Conservation (phyloP, 495 filamentous ascomycete species). For the Paragyromitra xinjiangensis region DNA sequence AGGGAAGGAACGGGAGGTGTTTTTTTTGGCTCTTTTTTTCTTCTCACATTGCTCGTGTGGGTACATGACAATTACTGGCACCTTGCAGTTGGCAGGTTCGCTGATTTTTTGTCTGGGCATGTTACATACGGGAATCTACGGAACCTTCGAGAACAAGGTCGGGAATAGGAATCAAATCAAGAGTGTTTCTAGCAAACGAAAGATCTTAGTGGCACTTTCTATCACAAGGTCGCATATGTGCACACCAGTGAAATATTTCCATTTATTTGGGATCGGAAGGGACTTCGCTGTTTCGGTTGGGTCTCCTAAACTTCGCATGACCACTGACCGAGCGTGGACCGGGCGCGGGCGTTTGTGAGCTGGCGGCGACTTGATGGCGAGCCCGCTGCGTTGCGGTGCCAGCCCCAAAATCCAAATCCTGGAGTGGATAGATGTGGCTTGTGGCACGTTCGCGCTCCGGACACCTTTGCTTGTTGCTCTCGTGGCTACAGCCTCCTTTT, state of each 20-base stretch:
- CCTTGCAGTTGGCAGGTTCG: conserved; percentile 9
- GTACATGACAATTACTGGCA: conserved; percentile 7
- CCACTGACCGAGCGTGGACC: background rate
- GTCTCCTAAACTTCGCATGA: conserved; percentile 15
- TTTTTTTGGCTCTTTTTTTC: conserved; percentile 60
- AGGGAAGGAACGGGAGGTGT: conserved; percentile 83
- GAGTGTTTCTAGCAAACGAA: conserved; percentile 21
- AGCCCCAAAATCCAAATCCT: conserved; percentile 35
- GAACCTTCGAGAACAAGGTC: conserved; percentile 27
- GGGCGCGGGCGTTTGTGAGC: conserved; percentile 24
- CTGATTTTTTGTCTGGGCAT: conserved; percentile 2
- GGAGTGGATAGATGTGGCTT: conserved; percentile 44
- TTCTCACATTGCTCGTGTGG: conserved; percentile 49
- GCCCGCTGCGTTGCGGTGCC: conserved; percentile 14
- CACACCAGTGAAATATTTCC: background rate
- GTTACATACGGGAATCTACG: conserved; percentile 11
- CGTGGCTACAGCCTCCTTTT: conserved; percentile 46
- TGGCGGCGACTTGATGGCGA: conserved; percentile 27
- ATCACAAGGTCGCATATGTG: conserved; percentile 8
- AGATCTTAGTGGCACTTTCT: conserved; percentile 30
- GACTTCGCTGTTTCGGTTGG: conserved; percentile 17
- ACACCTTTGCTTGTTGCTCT: conserved; percentile 49
- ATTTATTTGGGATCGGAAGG: conserved; percentile 20
- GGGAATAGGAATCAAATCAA: conserved; percentile 46
- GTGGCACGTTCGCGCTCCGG: conserved; percentile 40